A percentile compares a stretch with the other conserved stretches of the same genome.
Conservation (phyloP, 257 asterid genomes). For the Eucommia ulmoides region DNA sequence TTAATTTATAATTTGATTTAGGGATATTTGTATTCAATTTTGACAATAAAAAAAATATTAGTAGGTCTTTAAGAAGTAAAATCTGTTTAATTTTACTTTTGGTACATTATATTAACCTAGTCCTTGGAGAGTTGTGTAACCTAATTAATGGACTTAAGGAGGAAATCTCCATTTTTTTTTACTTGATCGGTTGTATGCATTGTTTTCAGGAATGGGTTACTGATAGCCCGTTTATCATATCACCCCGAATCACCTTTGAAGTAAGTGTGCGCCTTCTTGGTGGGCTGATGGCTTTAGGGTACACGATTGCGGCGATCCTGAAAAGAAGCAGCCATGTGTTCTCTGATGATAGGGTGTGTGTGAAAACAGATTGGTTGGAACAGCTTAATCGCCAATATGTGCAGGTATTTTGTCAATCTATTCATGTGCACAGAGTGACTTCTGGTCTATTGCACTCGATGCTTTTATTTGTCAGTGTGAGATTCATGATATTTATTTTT, state of each 20-base stretch:
- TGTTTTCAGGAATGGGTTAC: constrained; percentile 94
- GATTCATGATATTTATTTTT: not conserved
- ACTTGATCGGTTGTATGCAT: constrained; percentile 8
- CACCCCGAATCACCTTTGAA: constrained; percentile 95
- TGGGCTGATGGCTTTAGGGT: constrained; percentile 96
- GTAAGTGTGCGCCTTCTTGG: constrained; percentile 99
- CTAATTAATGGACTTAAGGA: too few species aligned
- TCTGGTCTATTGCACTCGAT: not conserved
- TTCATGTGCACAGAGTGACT: not conserved
- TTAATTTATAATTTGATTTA: too few species aligned
- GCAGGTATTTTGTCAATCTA: constrained; percentile 43
- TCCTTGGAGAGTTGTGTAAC: too few species aligned
- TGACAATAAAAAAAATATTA: too few species aligned
- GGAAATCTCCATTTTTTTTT: too few species aligned
- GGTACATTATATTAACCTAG: too few species aligned
- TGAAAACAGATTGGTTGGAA: constrained; percentile 96
- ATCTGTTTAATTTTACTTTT: too few species aligned
- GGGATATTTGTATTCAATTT: too few species aligned
- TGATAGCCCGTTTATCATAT: constrained; percentile 86
- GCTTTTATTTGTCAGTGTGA: not conserved
- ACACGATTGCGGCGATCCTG: constrained; percentile 91
- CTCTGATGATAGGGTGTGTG: constrained; percentile 57
- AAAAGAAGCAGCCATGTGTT: constrained; percentile 91
- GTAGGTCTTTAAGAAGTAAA: too few species aligned
- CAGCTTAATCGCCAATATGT: constrained; percentile 83